Evolutionary conservation across 1,139 yeast genomes (phyloP), one percentile per base, ranked within the genome.

Genomic region (Candida buenavistaensis): DNA sequence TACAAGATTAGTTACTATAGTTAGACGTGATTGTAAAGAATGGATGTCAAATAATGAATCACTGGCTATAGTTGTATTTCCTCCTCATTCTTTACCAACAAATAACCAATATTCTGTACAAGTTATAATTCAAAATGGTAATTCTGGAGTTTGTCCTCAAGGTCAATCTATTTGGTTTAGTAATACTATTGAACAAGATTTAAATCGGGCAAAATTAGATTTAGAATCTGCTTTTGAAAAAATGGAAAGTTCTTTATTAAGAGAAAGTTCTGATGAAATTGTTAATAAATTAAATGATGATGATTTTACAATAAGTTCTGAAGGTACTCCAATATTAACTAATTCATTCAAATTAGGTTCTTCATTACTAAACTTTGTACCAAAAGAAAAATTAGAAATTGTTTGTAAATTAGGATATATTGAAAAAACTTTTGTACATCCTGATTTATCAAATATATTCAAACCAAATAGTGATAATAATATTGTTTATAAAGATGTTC

Each of bases 131-230:
- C 80, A 87, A 68, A 95, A 95, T 33, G 80, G 89, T n/a, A 92
- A 87, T 8, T 71, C 92, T 2, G 97, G 96, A 11, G 83, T 85
- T 44, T 89, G 96, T 49, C 96, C 97, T 1, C 60, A 59, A n/a
- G 95, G 88, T 30, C 92, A 90, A 50, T 78, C 94, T 29, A 77
- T 89, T 36, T 90, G 97, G 97, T 89, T 87, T 59, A 68, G 89
- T 45, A 82, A 90, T 23, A 82, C 96, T 1, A 74, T 78, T 36
- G 95, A 87, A 57, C 76, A 69, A 35, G 88, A 87, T 37, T 64
- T 72, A 28, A 72, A 51, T 34, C 59, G 76, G 39, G 96, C 94
- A 10, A 81, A 86, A 48, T 64, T 67, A 43, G 96, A 89, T 56
- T 71, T 90, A 46, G 94, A 85, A 54, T 72, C 80, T 33, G 97